Evolutionary conservation across 2,329 filamentous ascomycete genomes (phyloP), one percentile per base, ranked within the genome.

Genomic region (Ceratocystis lukuohia): DNA sequence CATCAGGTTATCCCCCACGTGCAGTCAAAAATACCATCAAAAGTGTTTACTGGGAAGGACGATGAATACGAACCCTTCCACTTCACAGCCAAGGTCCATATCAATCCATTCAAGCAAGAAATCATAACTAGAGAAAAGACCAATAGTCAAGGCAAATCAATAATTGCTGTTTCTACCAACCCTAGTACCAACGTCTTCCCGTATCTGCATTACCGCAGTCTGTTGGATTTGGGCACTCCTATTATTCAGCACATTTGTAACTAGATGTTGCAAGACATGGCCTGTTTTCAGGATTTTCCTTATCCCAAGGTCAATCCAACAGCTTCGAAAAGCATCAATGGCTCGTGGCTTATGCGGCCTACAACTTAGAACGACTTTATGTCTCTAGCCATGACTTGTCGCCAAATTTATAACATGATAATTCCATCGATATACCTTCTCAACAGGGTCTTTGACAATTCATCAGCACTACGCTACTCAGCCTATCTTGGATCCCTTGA

Each of bases 371-470:
- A 20, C 5, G 66, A 67, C 44, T 44, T 65, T 53, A 20, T 67
- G 15, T 46, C 66, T 3, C 28, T 67, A 17, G 62, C 66, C 22
- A 61, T 7, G 41, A 67, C 66, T 2, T 67, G 66, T 44, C 62
- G 33, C 22, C 56, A 46, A 17, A 41, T 67, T 6, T 61, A 62
- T 12, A 22, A 20, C 45, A 30, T 30, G 53, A 48, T 67, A 56
- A 57, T 62, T 4, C 44, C 56, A 12, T 41, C 37, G 8, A 67
- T 67, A 46, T 67, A 67, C 57, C 5, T 28, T 7, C 37, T 67
- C 53, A 67, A 67, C 46, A 64, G 37, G 37, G 41, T n/a, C 15
- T 41, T 65, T 22, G 66, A 67, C 37, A 61, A 61, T 1, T 67
- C 62, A 12, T 67, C 66, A 10, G 66, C 66, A 3, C 62, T 67